Conservation (phyloP, 1,284 basidiomycete genomes). For the Malassezia psittaci region DNA sequence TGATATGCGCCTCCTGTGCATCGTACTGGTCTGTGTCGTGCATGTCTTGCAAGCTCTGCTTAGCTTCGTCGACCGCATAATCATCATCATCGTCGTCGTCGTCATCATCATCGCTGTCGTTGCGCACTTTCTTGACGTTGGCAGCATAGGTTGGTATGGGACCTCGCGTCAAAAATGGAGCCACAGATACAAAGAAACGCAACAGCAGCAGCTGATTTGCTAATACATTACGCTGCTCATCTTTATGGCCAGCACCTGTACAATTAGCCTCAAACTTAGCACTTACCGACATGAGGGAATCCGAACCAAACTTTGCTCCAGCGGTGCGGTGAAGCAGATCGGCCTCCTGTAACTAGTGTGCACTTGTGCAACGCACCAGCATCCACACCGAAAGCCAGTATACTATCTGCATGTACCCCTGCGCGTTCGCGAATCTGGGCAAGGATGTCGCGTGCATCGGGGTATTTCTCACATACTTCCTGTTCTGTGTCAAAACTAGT, state of each 20-base stretch:
- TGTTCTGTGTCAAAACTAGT: conserved; percentile 76
- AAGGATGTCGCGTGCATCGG: conserved; percentile 63
- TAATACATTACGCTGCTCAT: conserved; percentile 85
- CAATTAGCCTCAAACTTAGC: background rate
- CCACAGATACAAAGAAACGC: conserved; percentile 68
- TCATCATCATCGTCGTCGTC: conserved; percentile 15
- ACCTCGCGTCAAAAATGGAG: conserved; percentile 55
- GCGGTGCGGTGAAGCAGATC: conserved; percentile 43
- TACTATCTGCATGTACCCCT: conserved; percentile 54
- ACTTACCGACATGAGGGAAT: conserved; percentile 68
- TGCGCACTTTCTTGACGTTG: conserved; percentile 7
- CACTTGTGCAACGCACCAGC: conserved; percentile 64
- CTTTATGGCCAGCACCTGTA: conserved; percentile 77
- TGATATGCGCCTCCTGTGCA: no score
- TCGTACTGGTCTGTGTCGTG: no score
- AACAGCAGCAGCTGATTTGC: conserved; percentile 82
- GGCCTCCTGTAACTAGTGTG: conserved; percentile 45
- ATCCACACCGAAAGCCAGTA: conserved; percentile 74
- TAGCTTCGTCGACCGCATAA: conserved; percentile 1
- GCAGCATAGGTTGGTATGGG: conserved; percentile 24
- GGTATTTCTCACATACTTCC: conserved; percentile 72
- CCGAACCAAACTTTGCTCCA: conserved; percentile 83
- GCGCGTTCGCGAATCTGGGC: conserved; percentile 28
- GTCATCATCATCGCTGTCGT: conserved; percentile 18
- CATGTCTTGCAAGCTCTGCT: no score